Conservation (phyloP, 2,329 filamentous ascomycete genomes). For the Paraphoma chrysanthemicola region DNA sequence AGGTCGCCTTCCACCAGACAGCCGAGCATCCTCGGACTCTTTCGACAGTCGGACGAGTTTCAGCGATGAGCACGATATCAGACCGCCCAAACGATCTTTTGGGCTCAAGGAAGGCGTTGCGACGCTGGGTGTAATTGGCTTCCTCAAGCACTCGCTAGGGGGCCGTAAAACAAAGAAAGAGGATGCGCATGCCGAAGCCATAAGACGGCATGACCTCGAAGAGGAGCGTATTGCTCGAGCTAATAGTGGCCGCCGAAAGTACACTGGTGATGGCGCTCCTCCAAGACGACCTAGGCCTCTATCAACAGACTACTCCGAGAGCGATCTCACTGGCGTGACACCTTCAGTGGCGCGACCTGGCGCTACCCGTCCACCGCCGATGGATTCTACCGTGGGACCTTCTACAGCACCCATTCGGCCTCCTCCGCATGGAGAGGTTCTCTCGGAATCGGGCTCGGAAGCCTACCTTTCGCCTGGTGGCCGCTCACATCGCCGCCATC, state of each 20-base stretch:
- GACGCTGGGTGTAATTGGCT: constrained; percentile 50
- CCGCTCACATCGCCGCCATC: constrained; percentile 42
- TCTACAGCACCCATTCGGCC: constrained; percentile 43
- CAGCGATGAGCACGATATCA: constrained; percentile 36
- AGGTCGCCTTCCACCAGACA: constrained; percentile 40
- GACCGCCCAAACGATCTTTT: constrained; percentile 36
- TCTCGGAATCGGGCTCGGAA: constrained; percentile 52
- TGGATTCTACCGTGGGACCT: constrained; percentile 35
- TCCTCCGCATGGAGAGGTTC: constrained; percentile 46
- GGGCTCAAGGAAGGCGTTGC: constrained; percentile 57
- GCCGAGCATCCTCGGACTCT: constrained; percentile 48
- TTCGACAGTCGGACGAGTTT: constrained; percentile 50
- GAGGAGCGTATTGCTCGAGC: constrained; percentile 60
- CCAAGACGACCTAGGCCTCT: constrained; percentile 37
- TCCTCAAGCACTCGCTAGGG: constrained; percentile 53
- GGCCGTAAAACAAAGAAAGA: constrained; percentile 64
- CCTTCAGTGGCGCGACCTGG: constrained; percentile 52
- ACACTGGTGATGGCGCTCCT: constrained; percentile 70
- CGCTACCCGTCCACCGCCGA: constrained; percentile 35
- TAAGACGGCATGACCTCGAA: constrained; percentile 59
- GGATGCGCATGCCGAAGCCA: constrained; percentile 65
- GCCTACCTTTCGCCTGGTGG: constrained; percentile 46
- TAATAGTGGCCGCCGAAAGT: constrained; percentile 65
- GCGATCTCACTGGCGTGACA: constrained; percentile 52
- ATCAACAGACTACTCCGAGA: constrained; percentile 54